Evolutionary conservation across 1,284 basidiomycete genomes (phyloP).

Genomic region (Wallemia mellicola): DNA sequence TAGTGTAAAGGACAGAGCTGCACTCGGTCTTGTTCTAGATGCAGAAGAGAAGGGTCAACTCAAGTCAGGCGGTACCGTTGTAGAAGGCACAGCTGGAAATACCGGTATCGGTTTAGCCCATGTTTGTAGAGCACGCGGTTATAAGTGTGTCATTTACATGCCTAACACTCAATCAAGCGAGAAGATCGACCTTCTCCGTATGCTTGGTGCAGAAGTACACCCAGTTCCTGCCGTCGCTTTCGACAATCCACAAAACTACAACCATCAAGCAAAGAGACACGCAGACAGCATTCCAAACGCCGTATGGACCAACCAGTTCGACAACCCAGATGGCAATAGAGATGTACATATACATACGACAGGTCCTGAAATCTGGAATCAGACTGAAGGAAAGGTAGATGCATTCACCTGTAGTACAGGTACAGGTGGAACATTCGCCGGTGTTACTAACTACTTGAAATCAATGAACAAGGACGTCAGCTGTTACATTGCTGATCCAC

Average conservation of each 20-base stretch:
- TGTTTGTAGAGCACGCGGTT: conserved; percentile 70
- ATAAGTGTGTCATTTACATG: conserved; percentile 99
- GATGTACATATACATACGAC: conserved; percentile 65
- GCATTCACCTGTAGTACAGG: conserved; percentile 83
- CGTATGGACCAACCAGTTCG: conserved; percentile 98
- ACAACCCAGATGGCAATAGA: conserved; percentile 63
- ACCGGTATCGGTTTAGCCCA: conserved; percentile 83
- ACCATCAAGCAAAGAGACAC: conserved; percentile 80
- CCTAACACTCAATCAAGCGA: conserved; percentile 88
- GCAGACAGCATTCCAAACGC: conserved; percentile 60
- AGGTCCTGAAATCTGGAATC: conserved; percentile 89
- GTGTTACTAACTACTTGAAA: conserved; percentile 53
- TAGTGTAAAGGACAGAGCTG: conserved; percentile 91
- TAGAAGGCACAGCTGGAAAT: conserved; percentile 97
- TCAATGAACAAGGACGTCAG: conserved; percentile 59
- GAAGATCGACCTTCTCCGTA: conserved; percentile 84
- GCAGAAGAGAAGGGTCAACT: conserved; percentile 54
- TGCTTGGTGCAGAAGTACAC: conserved; percentile 87
- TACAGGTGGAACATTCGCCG: conserved; percentile 83
- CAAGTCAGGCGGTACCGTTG: conserved; percentile 70
- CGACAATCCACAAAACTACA: conserved; percentile 90
- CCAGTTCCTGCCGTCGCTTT: conserved; percentile 91
- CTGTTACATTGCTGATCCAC: conserved; percentile 84
- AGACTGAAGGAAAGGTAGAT: conserved; percentile 40
- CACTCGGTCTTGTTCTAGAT: conserved; percentile 59